Evolutionary conservation across 1,139 yeast species (phyloP).

Genomic region (Candida glucosophila): DNA sequence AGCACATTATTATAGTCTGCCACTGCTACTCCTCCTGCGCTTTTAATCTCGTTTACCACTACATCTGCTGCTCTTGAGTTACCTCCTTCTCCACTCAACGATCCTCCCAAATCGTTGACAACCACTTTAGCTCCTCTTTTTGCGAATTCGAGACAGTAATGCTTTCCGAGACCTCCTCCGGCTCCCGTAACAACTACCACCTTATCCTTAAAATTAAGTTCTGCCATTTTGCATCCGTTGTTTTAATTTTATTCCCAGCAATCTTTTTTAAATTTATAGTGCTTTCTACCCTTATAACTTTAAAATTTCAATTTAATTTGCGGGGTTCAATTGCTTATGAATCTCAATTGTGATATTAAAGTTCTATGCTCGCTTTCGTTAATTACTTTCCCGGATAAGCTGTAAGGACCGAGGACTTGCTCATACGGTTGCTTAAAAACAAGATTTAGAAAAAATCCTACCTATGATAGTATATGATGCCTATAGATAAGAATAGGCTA

Average conservation of each 20-base stretch:
- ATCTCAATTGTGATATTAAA: no score
- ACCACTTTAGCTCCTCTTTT: conserved; percentile 87
- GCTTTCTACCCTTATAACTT: not conserved
- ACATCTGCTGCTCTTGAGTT: conserved; percentile 72
- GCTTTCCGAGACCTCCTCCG: conserved; percentile 93
- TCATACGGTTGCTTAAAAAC: no score
- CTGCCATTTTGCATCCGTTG: conserved; percentile 17
- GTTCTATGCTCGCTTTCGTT: no score
- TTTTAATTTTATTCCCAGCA: not conserved
- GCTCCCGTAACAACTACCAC: conserved; percentile 95
- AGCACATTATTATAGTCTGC: conserved; percentile 91
- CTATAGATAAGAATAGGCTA: no score
- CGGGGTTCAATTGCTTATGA: not conserved
- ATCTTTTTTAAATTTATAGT: not conserved
- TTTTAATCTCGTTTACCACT: conserved; percentile 76
- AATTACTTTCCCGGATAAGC: no score
- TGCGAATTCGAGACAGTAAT: conserved; percentile 83
- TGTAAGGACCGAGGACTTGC: no score
- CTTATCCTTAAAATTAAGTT: conserved; percentile 56
- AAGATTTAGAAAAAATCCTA: no score
- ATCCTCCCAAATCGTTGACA: conserved; percentile 89
- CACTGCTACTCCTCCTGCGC: conserved; percentile 77
- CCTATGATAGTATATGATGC: no score
- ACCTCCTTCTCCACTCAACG: conserved; percentile 63
- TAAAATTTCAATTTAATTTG: not conserved